Conservation (phyloP, 2,329 filamentous ascomycete genomes). For the Rosellinia necatrix region DNA sequence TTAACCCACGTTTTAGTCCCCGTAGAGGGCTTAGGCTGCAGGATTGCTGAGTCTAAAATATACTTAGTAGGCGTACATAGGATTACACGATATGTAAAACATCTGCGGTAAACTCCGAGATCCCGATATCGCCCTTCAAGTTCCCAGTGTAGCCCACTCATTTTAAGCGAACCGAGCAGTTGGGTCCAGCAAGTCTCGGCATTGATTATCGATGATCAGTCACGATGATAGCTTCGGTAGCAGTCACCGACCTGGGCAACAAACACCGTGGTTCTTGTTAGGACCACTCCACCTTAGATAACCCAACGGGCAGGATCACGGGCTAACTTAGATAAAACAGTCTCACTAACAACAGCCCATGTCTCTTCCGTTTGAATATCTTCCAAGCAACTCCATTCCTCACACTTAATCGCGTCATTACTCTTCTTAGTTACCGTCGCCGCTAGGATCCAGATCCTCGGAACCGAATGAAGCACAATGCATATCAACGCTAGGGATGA, state of each 20-base stretch:
- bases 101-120: neutral
- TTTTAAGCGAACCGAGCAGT: slow-evolving; percentile 14
- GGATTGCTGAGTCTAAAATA: neutral
- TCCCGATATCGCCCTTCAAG: neutral
- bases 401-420: neutral
- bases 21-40: too few relatives aligned
- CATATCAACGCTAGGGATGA: too few relatives aligned
- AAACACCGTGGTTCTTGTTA: neutral
- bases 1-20: slow-evolving; percentile 1
- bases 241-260: neutral
- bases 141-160: neutral
- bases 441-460: neutral
- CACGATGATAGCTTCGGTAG: neutral
- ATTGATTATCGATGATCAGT: slow-evolving; percentile 8
- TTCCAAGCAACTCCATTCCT: neutral
- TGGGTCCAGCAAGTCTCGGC: slow-evolving; percentile 14
- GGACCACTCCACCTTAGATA: neutral
- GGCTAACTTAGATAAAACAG: neutral
- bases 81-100: slow-evolving; percentile 6
- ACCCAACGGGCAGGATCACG: neutral
- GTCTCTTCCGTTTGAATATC: neutral
- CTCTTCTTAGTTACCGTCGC: neutral
- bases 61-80: neutral
- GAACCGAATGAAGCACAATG: neutral
- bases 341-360: neutral